Conservation (phyloP, 1,284 basidiomycete species). For the Polyporus tsugae region DNA sequence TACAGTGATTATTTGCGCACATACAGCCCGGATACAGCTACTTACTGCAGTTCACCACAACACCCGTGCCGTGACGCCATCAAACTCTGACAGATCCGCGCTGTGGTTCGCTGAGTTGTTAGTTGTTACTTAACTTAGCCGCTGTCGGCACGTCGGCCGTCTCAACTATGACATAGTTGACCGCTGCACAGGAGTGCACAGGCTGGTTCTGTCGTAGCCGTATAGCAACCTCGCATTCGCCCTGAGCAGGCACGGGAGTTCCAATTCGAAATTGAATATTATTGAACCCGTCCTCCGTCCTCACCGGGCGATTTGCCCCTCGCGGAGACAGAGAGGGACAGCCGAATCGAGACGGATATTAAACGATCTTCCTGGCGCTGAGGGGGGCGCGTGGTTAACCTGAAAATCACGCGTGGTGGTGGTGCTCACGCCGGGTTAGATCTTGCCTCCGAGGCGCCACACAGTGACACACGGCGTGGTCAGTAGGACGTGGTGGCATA, state of each 20-base stretch:
- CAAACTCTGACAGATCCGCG: neutral
- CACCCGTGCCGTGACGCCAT: neutral
- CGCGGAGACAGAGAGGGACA: neutral
- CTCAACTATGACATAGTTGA: constrained; percentile 4
- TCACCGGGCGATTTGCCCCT: neutral
- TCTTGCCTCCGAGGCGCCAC: neutral
- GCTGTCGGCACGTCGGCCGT: neutral
- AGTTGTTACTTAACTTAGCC: neutral
- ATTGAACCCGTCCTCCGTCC: neutral
- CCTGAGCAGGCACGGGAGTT: neutral
- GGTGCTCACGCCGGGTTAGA: neutral
- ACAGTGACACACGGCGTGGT: neutral
- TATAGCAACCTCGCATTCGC: neutral
- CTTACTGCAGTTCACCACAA: neutral
- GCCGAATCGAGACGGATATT: neutral
- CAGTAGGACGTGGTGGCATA: too few species aligned
- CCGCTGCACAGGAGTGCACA: neutral
- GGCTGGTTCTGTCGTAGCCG: too few species aligned
- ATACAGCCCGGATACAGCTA: too few species aligned
- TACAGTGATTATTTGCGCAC: too few species aligned
- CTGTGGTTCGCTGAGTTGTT: too few species aligned
- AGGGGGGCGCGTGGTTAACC: neutral
- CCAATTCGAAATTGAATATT: neutral
- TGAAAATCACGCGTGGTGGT: neutral
- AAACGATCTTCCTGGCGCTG: neutral